These are phyloP conservation scores for Fonsecaea monophora DNA, from an alignment of 2,329 filamentous ascomycete species.

Conservation along the genomic window DNA sequence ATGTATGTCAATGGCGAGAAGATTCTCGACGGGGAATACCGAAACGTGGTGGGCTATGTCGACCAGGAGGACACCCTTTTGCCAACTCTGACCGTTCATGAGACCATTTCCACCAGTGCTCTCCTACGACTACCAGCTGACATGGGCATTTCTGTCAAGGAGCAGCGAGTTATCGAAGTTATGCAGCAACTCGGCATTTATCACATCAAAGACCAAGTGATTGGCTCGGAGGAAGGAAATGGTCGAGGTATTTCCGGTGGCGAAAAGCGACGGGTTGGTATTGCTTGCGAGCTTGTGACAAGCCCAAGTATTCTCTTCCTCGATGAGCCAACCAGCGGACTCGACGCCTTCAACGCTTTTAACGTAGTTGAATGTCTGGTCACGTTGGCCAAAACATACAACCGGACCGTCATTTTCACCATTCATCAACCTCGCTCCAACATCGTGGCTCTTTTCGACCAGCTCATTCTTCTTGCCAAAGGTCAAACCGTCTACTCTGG, in stretches of 20 bases:
- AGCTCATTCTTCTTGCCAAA: constrained; percentile 86
- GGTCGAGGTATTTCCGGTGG: constrained; percentile 96
- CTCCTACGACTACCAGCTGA: constrained; percentile 87
- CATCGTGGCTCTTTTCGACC: constrained; percentile 95
- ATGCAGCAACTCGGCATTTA: constrained; percentile 95
- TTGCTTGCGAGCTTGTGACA: constrained; percentile 96
- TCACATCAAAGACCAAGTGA: constrained; percentile 91
- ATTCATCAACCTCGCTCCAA: constrained; percentile 98
- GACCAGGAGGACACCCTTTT: constrained; percentile 98
- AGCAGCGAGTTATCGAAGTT: constrained; percentile 88
- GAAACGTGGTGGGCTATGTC: constrained; percentile 92
- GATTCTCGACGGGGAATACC: constrained; percentile 82
- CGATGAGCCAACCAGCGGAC: constrained; percentile 93
- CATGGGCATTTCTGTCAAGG: constrained; percentile 87
- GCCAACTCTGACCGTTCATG: constrained; percentile 93
- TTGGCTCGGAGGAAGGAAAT: constrained; percentile 93
- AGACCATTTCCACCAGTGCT: constrained; percentile 95
- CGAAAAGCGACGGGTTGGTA: constrained; percentile 93
- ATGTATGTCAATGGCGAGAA: constrained; percentile 95
- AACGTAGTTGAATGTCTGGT: constrained; percentile 97
- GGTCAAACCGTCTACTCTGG: constrained; percentile 93
- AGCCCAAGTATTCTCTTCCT: constrained; percentile 96
- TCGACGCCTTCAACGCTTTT: constrained; percentile 97
- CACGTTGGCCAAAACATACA: constrained; percentile 92
- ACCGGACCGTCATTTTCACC: constrained; percentile 95